Percentiles rank a stretch among this genome's conserved stretches.
These are phyloP conservation scores for Penicillium sp. DNA, from an alignment of 2,329 filamentous ascomycete species.

Conservation along the genomic window DNA sequence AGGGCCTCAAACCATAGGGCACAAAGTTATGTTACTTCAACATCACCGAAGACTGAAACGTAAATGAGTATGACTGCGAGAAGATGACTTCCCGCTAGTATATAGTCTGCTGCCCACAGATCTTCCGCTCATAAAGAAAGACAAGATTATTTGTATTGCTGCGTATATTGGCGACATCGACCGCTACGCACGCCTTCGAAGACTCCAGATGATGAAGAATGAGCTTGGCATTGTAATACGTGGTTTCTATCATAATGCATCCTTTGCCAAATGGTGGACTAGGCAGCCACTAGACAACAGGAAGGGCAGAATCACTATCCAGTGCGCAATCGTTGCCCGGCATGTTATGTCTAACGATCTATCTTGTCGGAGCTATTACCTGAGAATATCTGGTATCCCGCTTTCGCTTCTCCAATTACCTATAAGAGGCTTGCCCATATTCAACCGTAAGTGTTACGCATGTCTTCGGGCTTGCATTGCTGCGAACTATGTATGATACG, in stretches of 20 bases:
- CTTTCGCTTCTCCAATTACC: background rate
- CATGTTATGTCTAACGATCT: constrained; percentile 5
- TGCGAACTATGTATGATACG: background rate
- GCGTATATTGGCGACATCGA: constrained; percentile 41
- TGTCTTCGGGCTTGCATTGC: constrained; percentile 4
- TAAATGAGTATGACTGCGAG: constrained; percentile 17
- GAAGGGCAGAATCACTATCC: too few species aligned
- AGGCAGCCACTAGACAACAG: too few species aligned
- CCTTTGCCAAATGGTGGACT: constrained; percentile 37
- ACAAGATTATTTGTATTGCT: constrained; percentile 37
- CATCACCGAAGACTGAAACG: constrained; percentile 30
- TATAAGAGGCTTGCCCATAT: background rate
- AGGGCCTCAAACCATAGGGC: background rate
- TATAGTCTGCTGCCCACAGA: constrained; percentile 33
- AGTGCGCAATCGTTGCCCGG: constrained; percentile 1
- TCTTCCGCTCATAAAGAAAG: constrained; percentile 38
- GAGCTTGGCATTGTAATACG: constrained; percentile 30
- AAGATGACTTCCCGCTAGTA: constrained; percentile 16
- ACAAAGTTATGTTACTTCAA: constrained; percentile 18
- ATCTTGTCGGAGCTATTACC: background rate
- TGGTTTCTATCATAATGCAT: constrained; percentile 38
- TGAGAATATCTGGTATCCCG: constrained; percentile 1
- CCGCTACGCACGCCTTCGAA: constrained; percentile 35
- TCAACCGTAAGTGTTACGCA: background rate
- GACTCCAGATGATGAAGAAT: constrained; percentile 22